Base-by-base conservation (phyloP, 345 rosid species). In the Gossypium ekmanianum region DNA sequence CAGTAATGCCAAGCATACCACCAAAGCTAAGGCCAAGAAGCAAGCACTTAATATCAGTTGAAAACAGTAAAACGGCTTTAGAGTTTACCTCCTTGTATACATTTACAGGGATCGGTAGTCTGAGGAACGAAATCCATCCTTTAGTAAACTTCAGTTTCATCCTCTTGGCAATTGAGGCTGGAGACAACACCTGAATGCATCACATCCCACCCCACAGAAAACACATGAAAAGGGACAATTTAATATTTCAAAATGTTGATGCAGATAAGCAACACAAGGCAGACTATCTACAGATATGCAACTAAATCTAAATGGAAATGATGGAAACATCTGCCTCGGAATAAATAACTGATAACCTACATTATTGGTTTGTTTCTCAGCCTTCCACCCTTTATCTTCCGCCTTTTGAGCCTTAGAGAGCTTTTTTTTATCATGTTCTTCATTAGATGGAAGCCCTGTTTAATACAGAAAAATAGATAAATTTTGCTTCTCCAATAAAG, bases 91-190 rank as follows among this genome's bases (percentile, higher is more conserved):
- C 96, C 83, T 93, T 95, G 87, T 93, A 95, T 27, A 95, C 83
- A 78, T 87, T 93, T 78, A 91, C 79, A 13, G 97, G 94, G 71
- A 93, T 94, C 12, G 91, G 96, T 63, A 93, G 83, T 83, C 93
- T 87, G 74, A 95, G 94, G 88, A 95, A 93, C 44, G 96, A 80
- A 79, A 89, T 83, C 99, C 99, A 95, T 13, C 97, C 92, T 84
- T 91, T 93, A 3, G 92, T 92, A 76, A 95, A 93, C 82, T 91
- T 95, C 44, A 89, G 61, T 85, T 91, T 95, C 89, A 91, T 92
- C 87, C 84, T 93, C 84, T 87, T 95, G 79, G 81, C 72, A 50
- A 91, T 85, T 29, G 78, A 82, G 68, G 84, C 78, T 11, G 90
- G 82, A 80, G 91, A 88, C 74, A 87, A 80, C 18, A 81, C 89